Evolutionary conservation across 2,329 filamentous ascomycete species (phyloP).

Genomic region (Pseudogymnoascus sp.): DNA sequence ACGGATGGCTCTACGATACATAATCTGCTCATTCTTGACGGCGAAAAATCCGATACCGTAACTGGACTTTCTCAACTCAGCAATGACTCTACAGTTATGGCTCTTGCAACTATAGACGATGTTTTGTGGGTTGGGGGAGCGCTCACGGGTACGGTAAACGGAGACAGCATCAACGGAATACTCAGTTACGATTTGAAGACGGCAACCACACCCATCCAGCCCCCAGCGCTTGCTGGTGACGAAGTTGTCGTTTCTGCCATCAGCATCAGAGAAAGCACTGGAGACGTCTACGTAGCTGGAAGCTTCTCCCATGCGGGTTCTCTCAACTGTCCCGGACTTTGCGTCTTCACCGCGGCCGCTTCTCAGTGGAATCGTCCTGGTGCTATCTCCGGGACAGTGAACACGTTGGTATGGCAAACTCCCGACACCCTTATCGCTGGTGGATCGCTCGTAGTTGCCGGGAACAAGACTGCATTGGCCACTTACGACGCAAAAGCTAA

Average conservation of each 20-base stretch:
- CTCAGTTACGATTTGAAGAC: conserved; percentile 68
- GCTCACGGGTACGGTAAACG: conserved; percentile 61
- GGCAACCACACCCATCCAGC: conserved; percentile 59
- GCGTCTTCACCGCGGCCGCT: conserved; percentile 62
- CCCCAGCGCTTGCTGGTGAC: conserved; percentile 63
- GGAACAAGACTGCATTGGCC: conserved; percentile 57
- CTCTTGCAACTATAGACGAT: conserved; percentile 58
- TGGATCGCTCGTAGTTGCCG: conserved; percentile 64
- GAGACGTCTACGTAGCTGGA: conserved; percentile 78
- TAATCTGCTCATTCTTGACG: conserved; percentile 68
- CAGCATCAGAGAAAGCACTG: conserved; percentile 57
- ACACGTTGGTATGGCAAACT: conserved; percentile 67
- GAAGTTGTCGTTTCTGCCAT: conserved; percentile 70
- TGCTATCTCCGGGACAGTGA: conserved; percentile 61
- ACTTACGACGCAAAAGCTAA: conserved; percentile 62
- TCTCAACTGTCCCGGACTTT: conserved; percentile 73
- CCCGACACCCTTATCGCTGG: conserved; percentile 65
- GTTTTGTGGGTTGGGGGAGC: conserved; percentile 76
- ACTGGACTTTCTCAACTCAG: conserved; percentile 63
- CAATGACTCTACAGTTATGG: conserved; percentile 63
- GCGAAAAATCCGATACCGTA: conserved; percentile 55
- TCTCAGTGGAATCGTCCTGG: conserved; percentile 72
- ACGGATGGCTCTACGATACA: conserved; percentile 62
- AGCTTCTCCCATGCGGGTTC: conserved; percentile 76
- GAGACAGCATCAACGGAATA: conserved; percentile 59